phyloP scores from a whole-genome alignment of 2,329 filamentous ascomycete species.

The Paraphaeosphaeria sporulosa region DNA sequence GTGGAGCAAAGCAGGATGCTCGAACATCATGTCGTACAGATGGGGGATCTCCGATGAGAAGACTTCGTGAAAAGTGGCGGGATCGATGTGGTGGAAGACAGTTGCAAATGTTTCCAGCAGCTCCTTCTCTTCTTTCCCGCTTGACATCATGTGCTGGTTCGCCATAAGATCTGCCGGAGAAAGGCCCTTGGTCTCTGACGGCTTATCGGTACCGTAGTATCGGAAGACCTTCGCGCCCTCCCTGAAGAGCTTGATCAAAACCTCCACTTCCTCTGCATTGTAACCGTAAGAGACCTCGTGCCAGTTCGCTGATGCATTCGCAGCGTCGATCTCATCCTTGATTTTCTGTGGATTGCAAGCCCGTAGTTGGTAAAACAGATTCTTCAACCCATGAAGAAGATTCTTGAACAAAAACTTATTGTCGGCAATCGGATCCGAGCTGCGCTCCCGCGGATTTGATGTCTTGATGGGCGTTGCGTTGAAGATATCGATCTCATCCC shows the following conservation, averaged over 20 bases:
- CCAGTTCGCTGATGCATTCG: slow-evolving; percentile 88
- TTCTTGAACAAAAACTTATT: slow-evolving; percentile 99
- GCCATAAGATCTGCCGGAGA: slow-evolving; percentile 92
- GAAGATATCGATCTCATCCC: slow-evolving; percentile 99
- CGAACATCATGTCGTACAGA: slow-evolving; percentile 97
- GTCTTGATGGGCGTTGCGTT: slow-evolving; percentile 95
- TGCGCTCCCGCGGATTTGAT: slow-evolving; percentile 86
- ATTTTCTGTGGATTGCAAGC: slow-evolving; percentile 76
- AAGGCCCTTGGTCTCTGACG: slow-evolving; percentile 75
- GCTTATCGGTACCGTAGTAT: slow-evolving; percentile 92
- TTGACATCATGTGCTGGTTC: slow-evolving; percentile 93
- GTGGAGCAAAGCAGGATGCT: slow-evolving; percentile 91
- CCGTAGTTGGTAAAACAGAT: slow-evolving; percentile 93
- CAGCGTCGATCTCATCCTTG: slow-evolving; percentile 71
- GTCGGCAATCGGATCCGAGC: slow-evolving; percentile 88
- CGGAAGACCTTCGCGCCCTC: slow-evolving; percentile 96
- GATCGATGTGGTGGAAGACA: slow-evolving; percentile 97
- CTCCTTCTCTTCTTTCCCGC: slow-evolving; percentile 95
- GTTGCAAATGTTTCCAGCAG: slow-evolving; percentile 96
- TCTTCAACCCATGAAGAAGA: slow-evolving; percentile 92
- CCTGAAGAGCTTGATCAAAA: slow-evolving; percentile 96
- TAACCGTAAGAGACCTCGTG: slow-evolving; percentile 95
- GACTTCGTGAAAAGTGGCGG: slow-evolving; percentile 97
- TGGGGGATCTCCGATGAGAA: slow-evolving; percentile 97
- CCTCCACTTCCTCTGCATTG: slow-evolving; percentile 93